A percentile compares a stretch with the other conserved stretches of the same genome.
Evolutionary conservation across 2,329 filamentous ascomycete species (phyloP).

Genomic region (Mycosphaerella arachidis): DNA sequence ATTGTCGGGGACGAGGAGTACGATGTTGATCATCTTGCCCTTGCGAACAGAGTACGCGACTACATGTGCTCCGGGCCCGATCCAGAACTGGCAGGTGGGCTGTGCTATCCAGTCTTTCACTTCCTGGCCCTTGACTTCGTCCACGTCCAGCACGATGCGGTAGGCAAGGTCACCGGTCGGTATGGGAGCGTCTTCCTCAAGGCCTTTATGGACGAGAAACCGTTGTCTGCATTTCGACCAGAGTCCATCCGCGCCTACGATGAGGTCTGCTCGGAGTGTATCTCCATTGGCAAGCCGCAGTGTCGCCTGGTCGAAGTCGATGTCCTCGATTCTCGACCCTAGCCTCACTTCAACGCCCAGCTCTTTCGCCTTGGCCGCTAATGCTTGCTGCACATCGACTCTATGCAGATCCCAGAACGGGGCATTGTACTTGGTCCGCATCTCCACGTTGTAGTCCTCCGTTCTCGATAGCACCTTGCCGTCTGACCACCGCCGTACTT

Average conservation of each 20-base stretch:
- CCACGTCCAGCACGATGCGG: constrained; percentile 53
- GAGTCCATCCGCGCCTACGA: constrained; percentile 61
- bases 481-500: constrained; percentile 52
- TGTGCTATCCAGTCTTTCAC: constrained; percentile 51
- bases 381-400: constrained; percentile 55
- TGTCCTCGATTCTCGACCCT: constrained; percentile 43
- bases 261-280: constrained; percentile 48
- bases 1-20: constrained; percentile 61
- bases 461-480: constrained; percentile 47
- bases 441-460: constrained; percentile 49
- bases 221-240: constrained; percentile 55
- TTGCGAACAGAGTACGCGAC: constrained; percentile 59
- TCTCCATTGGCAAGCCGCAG: constrained; percentile 41
- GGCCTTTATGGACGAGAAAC: constrained; percentile 41
- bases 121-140: constrained; percentile 49
- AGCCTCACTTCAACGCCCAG: constrained; percentile 52
- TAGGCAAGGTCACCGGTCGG: constrained; percentile 64
- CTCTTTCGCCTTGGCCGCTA: constrained; percentile 49
- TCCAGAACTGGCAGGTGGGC: constrained; percentile 57
- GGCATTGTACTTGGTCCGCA: constrained; percentile 51
- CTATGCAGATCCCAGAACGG: constrained; percentile 60
- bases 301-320: constrained; percentile 47
- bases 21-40: constrained; percentile 61
- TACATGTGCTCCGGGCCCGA: constrained; percentile 58
- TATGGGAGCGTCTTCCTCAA: constrained; percentile 42